Evolutionary conservation across 2,329 filamentous ascomycete species (phyloP), one percentile per base, ranked within the genome.

Genomic region (Botryotinia narcissicola): DNA sequence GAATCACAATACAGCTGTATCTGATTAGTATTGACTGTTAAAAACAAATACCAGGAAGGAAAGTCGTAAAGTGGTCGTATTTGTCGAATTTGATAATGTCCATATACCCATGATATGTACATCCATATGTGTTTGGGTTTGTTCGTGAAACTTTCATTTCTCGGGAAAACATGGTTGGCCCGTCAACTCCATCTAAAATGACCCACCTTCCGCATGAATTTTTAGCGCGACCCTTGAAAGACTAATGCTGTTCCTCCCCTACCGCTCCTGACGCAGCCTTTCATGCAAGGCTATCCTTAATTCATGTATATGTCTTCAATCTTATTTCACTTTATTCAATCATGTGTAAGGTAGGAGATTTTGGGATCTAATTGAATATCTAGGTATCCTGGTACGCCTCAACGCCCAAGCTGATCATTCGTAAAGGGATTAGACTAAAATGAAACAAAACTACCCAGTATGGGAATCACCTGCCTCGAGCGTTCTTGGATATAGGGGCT

Each of bases 151-250:
- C 48, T 42, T 68, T 54, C 46, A 68, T 54, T 68, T 62, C 60
- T n/a, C 37, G n/a, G 35, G 40, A 68, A 68, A 68, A 68, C 48
- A 68, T 68, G 35, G 66, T 57, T 68, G 66, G 29, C 66, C 66
- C 66, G 35, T 68, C 66, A 68, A 68, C 66, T 6, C 16, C 29
- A 42, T 1, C 40, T 12, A 67, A 67, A 29, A 32, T 42, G 25
- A 42, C 25, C 66, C 48, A 29, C 66, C 37, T 57, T 68, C 14
- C 18, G 35, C 64, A 40, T 54, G 10, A 40, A 54, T 22, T 40
- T 32, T 68, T 54, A 68, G 64, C 46, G 51, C 32, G 48, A 68
- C 18, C n/a, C 62, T 35, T 7, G 44, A 54, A 54, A 32, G 51
- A 57, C 51, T 57, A 57, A 29, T 18, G 14, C 51, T 9, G 16